Base-by-base conservation (phyloP, 257 asterid genomes). In the Solanum chilense region DNA sequence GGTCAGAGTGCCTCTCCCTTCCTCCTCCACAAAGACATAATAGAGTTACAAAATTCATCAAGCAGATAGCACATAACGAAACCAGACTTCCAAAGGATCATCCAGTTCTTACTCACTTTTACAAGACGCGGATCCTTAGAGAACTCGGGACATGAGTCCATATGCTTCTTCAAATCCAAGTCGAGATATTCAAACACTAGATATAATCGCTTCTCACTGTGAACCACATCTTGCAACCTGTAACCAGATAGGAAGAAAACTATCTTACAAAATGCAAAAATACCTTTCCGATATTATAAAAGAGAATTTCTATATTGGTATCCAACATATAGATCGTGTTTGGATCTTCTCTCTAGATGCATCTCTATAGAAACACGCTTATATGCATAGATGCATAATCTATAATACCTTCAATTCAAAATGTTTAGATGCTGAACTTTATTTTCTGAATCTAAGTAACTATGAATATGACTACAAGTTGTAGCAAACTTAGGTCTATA, bases 151-250 rank as follows among this genome's bases (percentile, higher is more conserved):
- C 94, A 92, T 35, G 99, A 90, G 90, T 97, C 99, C 99, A 97
- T 97, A 88, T 97, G 99, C 87, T 97, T 97, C 95, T 95, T 97
- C 95, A 97, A 91, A 90, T 97, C 98, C 95, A 95, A 92, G 91
- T 97, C 99, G 90, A 97, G 94, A 88, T 95, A 97, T 92, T 97
- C 99, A 92, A 97, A 97, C 11, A 97, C 98, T 86, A 97, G 93
- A 88, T 97, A 97, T 86, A 97, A 88, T 29, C 99, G 95, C 89
- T 90, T 97, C 93, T 97, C 99, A 82, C 96, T 92, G 88, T 97
- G 99, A 88, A 97, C 98, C 89, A 97, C 99, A 82, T 97, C 99
- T 90, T 94, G 98, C 94, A 97, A 91, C 98, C 99, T 96, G 93
- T 45, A 78, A 88, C 56, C 86, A 88, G 41, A 44, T 44, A 15